These are phyloP conservation scores for Populus deltoides DNA, from an alignment of 345 rosid genomes.

Conservation along the genomic window DNA sequence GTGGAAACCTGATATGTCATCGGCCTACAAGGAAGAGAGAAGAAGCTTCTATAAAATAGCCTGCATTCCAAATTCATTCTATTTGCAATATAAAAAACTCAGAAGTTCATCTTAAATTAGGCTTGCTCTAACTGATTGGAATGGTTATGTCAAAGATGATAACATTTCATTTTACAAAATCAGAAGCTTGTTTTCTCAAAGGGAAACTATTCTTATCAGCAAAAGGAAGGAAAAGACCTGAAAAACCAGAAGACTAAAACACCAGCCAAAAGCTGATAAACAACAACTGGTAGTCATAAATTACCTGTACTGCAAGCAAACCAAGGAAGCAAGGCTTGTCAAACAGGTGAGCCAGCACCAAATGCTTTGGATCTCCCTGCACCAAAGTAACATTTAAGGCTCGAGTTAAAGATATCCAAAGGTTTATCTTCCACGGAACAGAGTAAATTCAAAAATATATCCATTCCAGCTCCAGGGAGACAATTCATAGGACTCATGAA, in stretches of 20 bases:
- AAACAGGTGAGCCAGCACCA: constrained; percentile 83
- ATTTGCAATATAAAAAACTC: background rate
- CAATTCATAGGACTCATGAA: background rate
- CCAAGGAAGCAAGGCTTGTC: constrained; percentile 99
- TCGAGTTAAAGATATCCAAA: constrained; percentile 9
- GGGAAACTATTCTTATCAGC: background rate
- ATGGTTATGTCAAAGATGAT: background rate
- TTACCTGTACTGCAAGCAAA: constrained; percentile 76
- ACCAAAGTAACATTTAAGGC: constrained; percentile 9
- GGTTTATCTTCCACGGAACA: background rate
- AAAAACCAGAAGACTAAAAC: background rate
- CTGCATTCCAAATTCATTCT: background rate
- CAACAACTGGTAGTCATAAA: background rate
- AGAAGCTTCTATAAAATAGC: background rate
- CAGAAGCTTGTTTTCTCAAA: background rate
- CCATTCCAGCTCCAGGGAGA: background rate
- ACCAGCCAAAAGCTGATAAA: background rate
- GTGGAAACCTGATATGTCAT: constrained; percentile 83
- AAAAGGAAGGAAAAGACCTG: background rate
- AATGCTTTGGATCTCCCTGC: constrained; percentile 82
- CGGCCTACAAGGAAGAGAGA: constrained; percentile 56
- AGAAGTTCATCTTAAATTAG: background rate
- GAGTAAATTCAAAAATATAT: background rate
- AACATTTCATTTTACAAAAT: background rate
- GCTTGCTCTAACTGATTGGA: background rate